Conservation (phyloP, 495 filamentous ascomycete species). For the Astrothelium macrocarpum region DNA sequence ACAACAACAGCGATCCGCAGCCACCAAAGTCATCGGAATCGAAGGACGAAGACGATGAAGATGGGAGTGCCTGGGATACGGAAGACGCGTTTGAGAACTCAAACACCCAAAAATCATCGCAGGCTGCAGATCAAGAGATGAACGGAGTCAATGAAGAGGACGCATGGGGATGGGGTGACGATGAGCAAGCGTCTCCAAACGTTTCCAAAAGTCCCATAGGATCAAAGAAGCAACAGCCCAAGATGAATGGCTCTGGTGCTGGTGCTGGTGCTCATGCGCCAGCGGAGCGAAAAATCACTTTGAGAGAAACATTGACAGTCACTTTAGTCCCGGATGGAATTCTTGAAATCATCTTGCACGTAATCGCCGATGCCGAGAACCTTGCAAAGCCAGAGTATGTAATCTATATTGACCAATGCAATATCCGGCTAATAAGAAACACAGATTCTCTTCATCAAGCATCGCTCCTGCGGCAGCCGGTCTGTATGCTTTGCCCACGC, state of each 20-base stretch:
- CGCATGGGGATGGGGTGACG: conserved; percentile 70
- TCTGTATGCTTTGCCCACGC: conserved; percentile 70
- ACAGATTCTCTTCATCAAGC: conserved; percentile 39
- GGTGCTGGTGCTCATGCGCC: conserved; percentile 12
- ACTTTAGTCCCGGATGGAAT: conserved; percentile 75
- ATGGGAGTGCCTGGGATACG: conserved; percentile 55
- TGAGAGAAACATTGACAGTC: conserved; percentile 79
- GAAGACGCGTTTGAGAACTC: conserved; percentile 40
- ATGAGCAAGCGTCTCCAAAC: conserved; percentile 22
- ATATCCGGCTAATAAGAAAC: neutral
- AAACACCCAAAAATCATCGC: conserved; percentile 9
- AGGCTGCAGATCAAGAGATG: conserved; percentile 19
- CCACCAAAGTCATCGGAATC: neutral
- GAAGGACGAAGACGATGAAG: conserved; percentile 47
- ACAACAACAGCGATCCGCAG: conserved; percentile 32
- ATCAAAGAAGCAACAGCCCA: conserved; percentile 20
- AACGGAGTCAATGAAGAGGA: conserved; percentile 41
- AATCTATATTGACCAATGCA: neutral
- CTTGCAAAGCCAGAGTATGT: conserved; percentile 49
- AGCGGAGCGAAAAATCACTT: conserved; percentile 52
- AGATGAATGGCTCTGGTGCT: neutral
- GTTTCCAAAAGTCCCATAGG: neutral
- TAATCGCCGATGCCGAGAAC: conserved; percentile 59
- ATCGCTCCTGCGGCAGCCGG: conserved; percentile 64
- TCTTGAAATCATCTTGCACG: conserved; percentile 55